phyloP scores from a whole-genome alignment of 164 flowering plant genomes.

The Chimonanthus salicifolius region DNA sequence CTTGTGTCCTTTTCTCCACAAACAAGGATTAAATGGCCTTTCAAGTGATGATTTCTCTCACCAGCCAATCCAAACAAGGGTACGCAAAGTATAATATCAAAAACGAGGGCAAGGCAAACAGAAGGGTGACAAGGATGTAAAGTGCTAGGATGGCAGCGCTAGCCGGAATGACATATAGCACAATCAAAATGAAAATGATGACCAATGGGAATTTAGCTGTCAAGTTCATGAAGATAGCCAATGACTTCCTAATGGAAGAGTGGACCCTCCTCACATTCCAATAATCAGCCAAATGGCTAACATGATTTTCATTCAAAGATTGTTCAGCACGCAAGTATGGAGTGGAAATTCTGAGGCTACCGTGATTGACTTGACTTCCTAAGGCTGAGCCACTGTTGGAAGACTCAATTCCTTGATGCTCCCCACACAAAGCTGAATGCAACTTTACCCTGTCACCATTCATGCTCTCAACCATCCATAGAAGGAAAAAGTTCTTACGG shows the following conservation, averaged over 20 bases:
- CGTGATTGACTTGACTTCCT: slow-evolving; percentile 25
- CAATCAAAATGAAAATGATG: slow-evolving; percentile 58
- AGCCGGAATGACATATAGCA: slow-evolving; percentile 73
- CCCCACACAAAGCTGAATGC: slow-evolving; percentile 32
- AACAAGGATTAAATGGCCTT: slow-evolving; percentile 4
- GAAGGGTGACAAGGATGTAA: slow-evolving; percentile 67
- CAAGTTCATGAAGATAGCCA: slow-evolving; percentile 64
- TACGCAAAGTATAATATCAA: slow-evolving; percentile 85
- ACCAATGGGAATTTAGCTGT: slow-evolving; percentile 90
- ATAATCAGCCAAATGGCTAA: slow-evolving; percentile 13
- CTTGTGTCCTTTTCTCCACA: slow-evolving; percentile 7
- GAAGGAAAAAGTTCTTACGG: slow-evolving; percentile 83
- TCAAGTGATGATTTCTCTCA: slow-evolving; percentile 77
- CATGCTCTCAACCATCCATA: slow-evolving; percentile 96
- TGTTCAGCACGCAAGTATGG: slow-evolving; percentile 23
- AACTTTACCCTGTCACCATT: slow-evolving; percentile 66
- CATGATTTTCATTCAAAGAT: slow-evolving; percentile 18
- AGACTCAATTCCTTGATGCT: slow-evolving; percentile 37
- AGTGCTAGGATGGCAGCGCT: slow-evolving; percentile 75
- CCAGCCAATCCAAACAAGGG: slow-evolving; percentile 94
- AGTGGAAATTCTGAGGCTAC: slow-evolving; percentile 25
- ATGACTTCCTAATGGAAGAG: slow-evolving; percentile 49
- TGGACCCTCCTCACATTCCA: slow-evolving; percentile 39
- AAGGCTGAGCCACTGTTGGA: slow-evolving; percentile 19
- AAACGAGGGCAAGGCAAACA: slow-evolving; percentile 91